phyloP scores from a whole-genome alignment of 202 grass and related monocot genomes.

The Alloteropsis angusta region DNA sequence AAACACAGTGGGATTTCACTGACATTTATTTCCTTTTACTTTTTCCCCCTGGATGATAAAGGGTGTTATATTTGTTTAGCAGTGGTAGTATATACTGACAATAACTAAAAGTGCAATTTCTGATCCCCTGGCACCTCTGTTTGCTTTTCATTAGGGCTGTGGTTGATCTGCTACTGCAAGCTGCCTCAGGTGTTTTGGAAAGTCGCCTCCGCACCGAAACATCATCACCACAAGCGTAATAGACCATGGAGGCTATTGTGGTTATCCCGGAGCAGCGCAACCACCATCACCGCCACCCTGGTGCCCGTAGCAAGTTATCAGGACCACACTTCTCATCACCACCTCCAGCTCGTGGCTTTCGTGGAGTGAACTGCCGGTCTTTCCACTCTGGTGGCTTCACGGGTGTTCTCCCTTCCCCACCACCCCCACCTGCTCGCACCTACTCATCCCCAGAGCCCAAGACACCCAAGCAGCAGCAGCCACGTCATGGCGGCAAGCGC shows the following conservation, averaged over 20 bases:
- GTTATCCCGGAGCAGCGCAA: constrained; percentile 47
- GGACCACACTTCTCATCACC: constrained; percentile 23
- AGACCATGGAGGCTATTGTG: constrained; percentile 49
- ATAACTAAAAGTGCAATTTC: not conserved
- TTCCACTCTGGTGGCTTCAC: constrained; percentile 27
- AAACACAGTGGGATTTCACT: not conserved
- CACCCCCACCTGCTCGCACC: not conserved
- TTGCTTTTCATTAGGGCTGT: not conserved
- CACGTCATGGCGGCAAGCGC: constrained; percentile 27
- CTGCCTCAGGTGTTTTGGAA: not conserved
- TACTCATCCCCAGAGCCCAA: constrained; percentile 29
- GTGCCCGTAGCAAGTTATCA: constrained; percentile 14
- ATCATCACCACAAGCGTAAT: not conserved
- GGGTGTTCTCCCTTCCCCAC: constrained; percentile 23
- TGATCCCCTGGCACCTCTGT: not conserved
- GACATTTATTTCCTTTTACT: not conserved
- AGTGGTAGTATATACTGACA: not conserved
- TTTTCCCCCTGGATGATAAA: too few relatives aligned
- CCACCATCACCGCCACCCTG: constrained; percentile 31
- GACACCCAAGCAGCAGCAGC: constrained; percentile 23
- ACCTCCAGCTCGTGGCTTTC: constrained; percentile 15
- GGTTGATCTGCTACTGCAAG: not conserved
- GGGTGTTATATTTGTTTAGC: not conserved
- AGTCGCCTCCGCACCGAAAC: not conserved
- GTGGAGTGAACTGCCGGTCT: constrained; percentile 51